Percentiles rank a stretch among this genome's conserved stretches.
Conservation (phyloP, 2,329 filamentous ascomycete species). For the Kalaharituber pfeilii region DNA sequence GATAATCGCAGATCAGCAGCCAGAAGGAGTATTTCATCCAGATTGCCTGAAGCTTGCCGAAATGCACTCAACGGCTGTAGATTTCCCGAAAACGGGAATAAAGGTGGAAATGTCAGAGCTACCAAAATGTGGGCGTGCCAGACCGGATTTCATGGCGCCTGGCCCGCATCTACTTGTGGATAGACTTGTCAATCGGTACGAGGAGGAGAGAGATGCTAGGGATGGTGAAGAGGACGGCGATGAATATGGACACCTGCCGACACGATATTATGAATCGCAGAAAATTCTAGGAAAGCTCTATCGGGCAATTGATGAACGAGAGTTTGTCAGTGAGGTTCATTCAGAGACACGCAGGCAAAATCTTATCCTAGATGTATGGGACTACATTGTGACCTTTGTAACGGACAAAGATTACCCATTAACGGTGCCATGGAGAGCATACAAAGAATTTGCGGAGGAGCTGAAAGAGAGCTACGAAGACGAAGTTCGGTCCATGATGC, state of each 20-base stretch:
- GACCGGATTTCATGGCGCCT: conserved; percentile 21
- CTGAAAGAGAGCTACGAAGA: conserved; percentile 38
- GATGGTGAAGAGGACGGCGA: conserved; percentile 33
- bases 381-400: conserved; percentile 26
- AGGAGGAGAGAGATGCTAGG: conserved; percentile 27
- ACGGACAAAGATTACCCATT: conserved; percentile 26
- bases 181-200: conserved; percentile 3
- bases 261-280: conserved; percentile 44
- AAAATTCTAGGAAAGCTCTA: conserved; percentile 56
- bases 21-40: conserved; percentile 34
- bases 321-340: conserved; percentile 34
- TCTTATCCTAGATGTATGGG: conserved; percentile 26
- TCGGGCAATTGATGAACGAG: conserved; percentile 52
- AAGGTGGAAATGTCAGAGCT: conserved; percentile 26
- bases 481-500: conserved; percentile 34
- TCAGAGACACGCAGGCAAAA: conserved; percentile 7
- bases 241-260: conserved; percentile 28
- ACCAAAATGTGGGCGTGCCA: conserved; percentile 8
- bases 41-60: conserved; percentile 41
- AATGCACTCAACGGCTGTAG: conserved; percentile 53
- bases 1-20: conserved; percentile 43
- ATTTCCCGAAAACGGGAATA: conserved; percentile 60
- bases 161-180: conserved; percentile 15
- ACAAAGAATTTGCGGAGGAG: conserved; percentile 25
- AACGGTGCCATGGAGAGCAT: conserved; percentile 24